phyloP scores from a whole-genome alignment of 1,284 basidiomycete genomes.

The Naganishia sp. region DNA sequence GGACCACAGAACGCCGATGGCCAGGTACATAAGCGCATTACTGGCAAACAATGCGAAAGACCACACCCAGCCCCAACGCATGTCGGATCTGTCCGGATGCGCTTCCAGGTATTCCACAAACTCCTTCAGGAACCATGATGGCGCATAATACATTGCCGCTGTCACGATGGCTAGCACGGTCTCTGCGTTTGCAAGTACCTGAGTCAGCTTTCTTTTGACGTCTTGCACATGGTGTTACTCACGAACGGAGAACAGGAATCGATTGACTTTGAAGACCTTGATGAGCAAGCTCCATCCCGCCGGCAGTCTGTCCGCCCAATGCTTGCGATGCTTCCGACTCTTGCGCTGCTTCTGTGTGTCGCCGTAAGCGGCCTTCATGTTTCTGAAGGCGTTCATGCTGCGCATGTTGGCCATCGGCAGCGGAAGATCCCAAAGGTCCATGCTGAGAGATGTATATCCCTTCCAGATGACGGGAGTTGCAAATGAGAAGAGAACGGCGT shows the following conservation, averaged over 20 bases:
- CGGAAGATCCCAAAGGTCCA: conserved; percentile 82
- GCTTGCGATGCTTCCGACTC: not conserved
- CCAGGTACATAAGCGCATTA: conserved; percentile 61
- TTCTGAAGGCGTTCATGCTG: conserved; percentile 44
- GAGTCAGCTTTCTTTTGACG: conserved; percentile 30
- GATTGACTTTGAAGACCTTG: conserved; percentile 34
- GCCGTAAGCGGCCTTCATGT: conserved; percentile 47
- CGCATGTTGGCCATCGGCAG: conserved; percentile 69
- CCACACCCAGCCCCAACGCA: conserved; percentile 56
- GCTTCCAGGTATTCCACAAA: conserved; percentile 73
- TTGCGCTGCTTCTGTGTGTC: conserved; percentile 39
- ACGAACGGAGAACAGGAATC: conserved; percentile 13
- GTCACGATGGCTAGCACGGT: conserved; percentile 63
- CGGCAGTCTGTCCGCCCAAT: conserved; percentile 21
- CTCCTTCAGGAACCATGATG: conserved; percentile 71
- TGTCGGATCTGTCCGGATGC: conserved; percentile 57
- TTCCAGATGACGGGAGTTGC: conserved; percentile 80
- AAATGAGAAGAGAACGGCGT: conserved; percentile 72
- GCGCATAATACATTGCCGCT: conserved; percentile 72
- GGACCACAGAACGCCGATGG: conserved; percentile 50
- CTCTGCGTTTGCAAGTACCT: conserved; percentile 47
- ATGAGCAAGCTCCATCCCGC: conserved; percentile 33
- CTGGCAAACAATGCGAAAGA: conserved; percentile 65
- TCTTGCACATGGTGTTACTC: not conserved
- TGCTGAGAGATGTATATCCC: conserved; percentile 67